These are phyloP conservation scores for Cytospora chrysosperma DNA, from an alignment of 2,329 filamentous ascomycete genomes.

Conservation along the genomic window DNA sequence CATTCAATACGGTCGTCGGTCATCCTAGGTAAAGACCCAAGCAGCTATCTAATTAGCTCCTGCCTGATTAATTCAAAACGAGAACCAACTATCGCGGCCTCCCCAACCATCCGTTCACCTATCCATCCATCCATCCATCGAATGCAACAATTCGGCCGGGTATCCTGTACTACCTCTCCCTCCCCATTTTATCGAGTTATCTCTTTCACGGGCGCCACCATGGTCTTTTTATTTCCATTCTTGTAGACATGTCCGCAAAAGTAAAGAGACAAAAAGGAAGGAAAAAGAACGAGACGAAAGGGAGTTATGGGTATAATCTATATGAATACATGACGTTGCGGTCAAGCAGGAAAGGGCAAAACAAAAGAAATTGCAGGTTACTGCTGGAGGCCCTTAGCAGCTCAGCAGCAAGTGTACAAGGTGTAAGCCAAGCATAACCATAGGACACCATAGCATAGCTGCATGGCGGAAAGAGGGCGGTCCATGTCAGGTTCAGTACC, in stretches of 20 bases:
- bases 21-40: not conserved
- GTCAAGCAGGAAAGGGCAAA: conserved; percentile 2
- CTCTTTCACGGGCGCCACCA: conserved; percentile 4
- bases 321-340: conserved; percentile 15
- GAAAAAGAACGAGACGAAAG: too few relatives aligned
- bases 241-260: conserved; percentile 14
- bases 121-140: not conserved
- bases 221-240: conserved; percentile 13
- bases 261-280: too few relatives aligned
- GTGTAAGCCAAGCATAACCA: not conserved
- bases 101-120: not conserved
- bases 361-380: conserved; percentile 10
- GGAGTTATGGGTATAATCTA: conserved; percentile 25
- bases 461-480: not conserved
- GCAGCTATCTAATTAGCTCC: not conserved
- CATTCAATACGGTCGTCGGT: conserved; percentile 4
- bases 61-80: conserved; percentile 1
- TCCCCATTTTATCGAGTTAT: not conserved
- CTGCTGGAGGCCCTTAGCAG: not conserved
- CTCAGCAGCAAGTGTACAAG: not conserved
- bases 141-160: conserved; percentile 3
- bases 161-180: conserved; percentile 8
- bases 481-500: not conserved
- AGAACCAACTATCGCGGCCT: not conserved
- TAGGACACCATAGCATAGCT: conserved; percentile 2